Evolutionary conservation across 805 yeast species (phyloP), one percentile per base, ranked within the genome.

Genomic region (Candida nemodendra): DNA sequence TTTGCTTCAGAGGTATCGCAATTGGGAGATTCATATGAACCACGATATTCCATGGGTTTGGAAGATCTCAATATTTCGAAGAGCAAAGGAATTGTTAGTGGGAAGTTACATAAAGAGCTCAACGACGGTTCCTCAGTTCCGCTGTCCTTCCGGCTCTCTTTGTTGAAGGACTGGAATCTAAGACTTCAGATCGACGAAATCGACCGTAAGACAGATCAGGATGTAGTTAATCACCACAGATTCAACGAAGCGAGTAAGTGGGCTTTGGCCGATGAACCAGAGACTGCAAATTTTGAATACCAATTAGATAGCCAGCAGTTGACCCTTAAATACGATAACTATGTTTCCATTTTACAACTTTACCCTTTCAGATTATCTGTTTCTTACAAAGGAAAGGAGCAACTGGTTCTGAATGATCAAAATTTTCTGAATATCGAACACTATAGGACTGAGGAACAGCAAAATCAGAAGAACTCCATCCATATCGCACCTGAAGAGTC

Each of bases 341-440:
- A 73, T 41, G 51, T 59, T 28, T 66, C 78, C 0, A 66, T 59
- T 16, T 38, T 89, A 9, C 39, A 60, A 14, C 59, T 71, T 29
- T 51, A 56, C 9, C 79, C 84, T 0, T 68, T 88, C 42, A 69
- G 68, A 45, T 51, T 85, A 26, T 62, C 66, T 1, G 51, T 88
- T 2, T 65, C 39, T 16, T 65, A 74, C 36, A 59, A 76, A 2
- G 74, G 69, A 4, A 59, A 64, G 14, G 57, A 62, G 0, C 77
- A 78, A 42, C 49, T 88, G 9, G 63, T 75, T 1, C 54, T 90
- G 14, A 93, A 93, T 58, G 89, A 81, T 35, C 68, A 80, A 28
- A 66, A 76, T 23, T 73, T 87, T 32, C 62, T 93, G 42, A 91
- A 91, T 54, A 41, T 83, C n/a, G 99, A 93, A 59, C 97, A 91